A percentile compares a stretch with the other conserved stretches of the same genome.
Evolutionary conservation across 2,329 filamentous ascomycete species (phyloP).

Genomic region (Aspergillus sergii): DNA sequence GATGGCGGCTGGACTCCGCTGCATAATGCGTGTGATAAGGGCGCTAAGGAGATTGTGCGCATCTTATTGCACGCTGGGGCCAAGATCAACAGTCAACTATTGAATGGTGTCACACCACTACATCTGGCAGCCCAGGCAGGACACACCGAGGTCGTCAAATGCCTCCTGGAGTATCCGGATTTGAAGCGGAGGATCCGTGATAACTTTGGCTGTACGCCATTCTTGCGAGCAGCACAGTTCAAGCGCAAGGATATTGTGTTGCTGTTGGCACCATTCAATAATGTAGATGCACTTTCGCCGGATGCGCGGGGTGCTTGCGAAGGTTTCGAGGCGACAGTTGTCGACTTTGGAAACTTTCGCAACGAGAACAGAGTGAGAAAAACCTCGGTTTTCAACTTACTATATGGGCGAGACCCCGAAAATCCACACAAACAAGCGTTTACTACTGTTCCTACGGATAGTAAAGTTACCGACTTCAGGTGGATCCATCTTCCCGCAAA

Average conservation of each 20-base stretch:
- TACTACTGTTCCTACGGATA: constrained; percentile 50
- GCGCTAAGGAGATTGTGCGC: constrained; percentile 47
- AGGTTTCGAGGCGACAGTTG: constrained; percentile 55
- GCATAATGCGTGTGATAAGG: constrained; percentile 57
- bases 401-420: constrained; percentile 54
- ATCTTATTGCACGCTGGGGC: constrained; percentile 45
- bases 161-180: constrained; percentile 35
- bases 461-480: constrained; percentile 52
- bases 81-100: constrained; percentile 40
- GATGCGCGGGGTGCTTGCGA: constrained; percentile 50
- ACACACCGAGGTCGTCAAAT: constrained; percentile 40
- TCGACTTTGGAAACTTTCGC: constrained; percentile 54
- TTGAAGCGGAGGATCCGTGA: constrained; percentile 37
- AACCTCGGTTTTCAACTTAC: constrained; percentile 53
- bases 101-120: constrained; percentile 43
- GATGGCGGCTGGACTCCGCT: constrained; percentile 57
- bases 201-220: constrained; percentile 45
- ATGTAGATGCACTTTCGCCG: constrained; percentile 37
- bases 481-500: constrained; percentile 60
- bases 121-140: constrained; percentile 45
- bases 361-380: constrained; percentile 51
- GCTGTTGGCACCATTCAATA: constrained; percentile 41
- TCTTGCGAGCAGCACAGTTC: constrained; percentile 44
- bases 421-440: constrained; percentile 50
- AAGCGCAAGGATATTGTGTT: constrained; percentile 40